A percentile compares a stretch with the other conserved stretches of the same genome.
phyloP scores from a whole-genome alignment of 768 basidiomycete genomes.

The Infundibulicybe gibba region DNA sequence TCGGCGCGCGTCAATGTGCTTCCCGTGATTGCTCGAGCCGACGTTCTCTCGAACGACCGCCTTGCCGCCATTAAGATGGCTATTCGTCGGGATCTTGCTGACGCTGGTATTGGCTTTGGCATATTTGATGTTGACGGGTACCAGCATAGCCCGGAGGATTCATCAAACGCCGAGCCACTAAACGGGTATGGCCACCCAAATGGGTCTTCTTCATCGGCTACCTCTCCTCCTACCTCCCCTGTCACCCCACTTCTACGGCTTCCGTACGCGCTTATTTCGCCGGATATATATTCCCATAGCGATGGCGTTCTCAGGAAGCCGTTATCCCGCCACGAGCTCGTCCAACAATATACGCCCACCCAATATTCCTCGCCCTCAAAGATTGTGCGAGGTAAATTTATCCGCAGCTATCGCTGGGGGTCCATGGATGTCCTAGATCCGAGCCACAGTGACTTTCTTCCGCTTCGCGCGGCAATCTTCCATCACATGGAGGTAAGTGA shows the following conservation, averaged over 20 bases:
- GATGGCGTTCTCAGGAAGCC: conserved; percentile 64
- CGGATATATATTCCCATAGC: conserved; percentile 81
- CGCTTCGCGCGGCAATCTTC: conserved; percentile 76
- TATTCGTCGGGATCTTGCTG: conserved; percentile 76
- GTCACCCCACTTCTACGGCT: conserved; percentile 58
- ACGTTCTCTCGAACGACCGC: conserved; percentile 78
- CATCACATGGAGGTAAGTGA: conserved; percentile 82
- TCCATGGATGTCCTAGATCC: conserved; percentile 76
- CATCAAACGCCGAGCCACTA: conserved; percentile 46
- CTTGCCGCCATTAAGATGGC: conserved; percentile 77
- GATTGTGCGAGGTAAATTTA: conserved; percentile 58
- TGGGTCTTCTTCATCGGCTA: conserved; percentile 45
- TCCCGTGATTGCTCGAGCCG: conserved; percentile 80
- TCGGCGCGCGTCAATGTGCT: conserved; percentile 85
- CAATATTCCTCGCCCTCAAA: conserved; percentile 40
- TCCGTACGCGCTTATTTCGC: conserved; percentile 83
- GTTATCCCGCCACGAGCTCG: conserved; percentile 66
- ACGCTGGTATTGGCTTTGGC: conserved; percentile 84
- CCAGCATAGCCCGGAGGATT: conserved; percentile 41
- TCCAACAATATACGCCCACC: conserved; percentile 67
- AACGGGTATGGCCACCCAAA: conserved; percentile 54
- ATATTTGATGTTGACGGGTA: conserved; percentile 78
- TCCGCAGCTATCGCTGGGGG: conserved; percentile 82
- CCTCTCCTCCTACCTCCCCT: conserved; percentile 69
- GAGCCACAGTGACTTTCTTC: conserved; percentile 76